Base-by-base conservation (phyloP, 2,329 filamentous ascomycete genomes). In the Pezicula rhizophila region DNA sequence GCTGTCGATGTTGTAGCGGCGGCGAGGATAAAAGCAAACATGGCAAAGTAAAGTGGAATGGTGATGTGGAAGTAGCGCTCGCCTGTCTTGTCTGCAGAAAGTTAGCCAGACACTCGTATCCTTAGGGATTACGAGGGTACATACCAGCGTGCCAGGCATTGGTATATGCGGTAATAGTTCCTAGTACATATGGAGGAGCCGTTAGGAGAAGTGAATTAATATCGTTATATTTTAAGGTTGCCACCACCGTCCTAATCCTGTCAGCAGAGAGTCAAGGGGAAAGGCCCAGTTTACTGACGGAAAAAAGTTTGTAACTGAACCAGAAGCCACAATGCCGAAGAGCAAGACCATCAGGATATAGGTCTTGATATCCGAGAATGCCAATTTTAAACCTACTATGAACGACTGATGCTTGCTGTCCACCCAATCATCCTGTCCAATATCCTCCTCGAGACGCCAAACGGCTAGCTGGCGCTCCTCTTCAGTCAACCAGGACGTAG, bases 21-120 rank as follows among this genome's bases (percentile, higher is more conserved):
- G 7, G 80, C 80, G 45, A 89, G 72, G 57, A 89, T 84, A 66
- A 85, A 89, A 3, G 81, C 78, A 1, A 69, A 68, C 3, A 88
- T 71, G 12, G 79, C 78, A 38, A 87, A 69, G 49, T 72, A 76
- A 11, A 87, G 71, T 0, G 85, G 84, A 1, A 80, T 48, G 0
- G 74, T 72, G 51, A 89, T 76, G 64, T 89, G 86, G 62, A 78
- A 79, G 65, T 82, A 89, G 5, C 85, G 77, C 65, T 89, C 85
- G 17, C 83, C 82, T 0, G 82, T 86, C 38, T 73, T 76, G 64
- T 89, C 86, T 59, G 34, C 47, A 20, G 44, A 38, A 7, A 37
- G 14, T 42, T 45, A 46, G 42, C 17, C 5, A 37, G 25, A 26
- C 28, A 4, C 10, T 34, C 15, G 31, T 8, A 42, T 25, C 3